Evolutionary conservation across 306 rosid species (phyloP).

Genomic region (Dalbergia oliveri): DNA sequence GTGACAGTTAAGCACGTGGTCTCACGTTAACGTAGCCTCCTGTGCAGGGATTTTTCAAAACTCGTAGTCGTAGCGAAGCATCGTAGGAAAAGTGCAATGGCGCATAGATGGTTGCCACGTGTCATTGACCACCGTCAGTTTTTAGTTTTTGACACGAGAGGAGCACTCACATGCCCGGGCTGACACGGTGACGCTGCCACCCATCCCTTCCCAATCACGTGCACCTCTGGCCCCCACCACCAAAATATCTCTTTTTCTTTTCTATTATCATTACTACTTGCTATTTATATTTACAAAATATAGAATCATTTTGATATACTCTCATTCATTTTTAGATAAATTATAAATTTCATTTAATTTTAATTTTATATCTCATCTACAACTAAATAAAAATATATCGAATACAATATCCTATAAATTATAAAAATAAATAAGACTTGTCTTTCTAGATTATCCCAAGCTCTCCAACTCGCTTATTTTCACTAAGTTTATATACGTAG

Average conservation of each 20-base stretch:
- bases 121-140: conserved; percentile 73
- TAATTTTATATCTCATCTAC: too few species aligned
- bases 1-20: conserved; percentile 68
- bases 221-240: conserved; percentile 53
- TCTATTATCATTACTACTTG: too few species aligned
- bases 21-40: conserved; percentile 51
- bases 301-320: too few species aligned
- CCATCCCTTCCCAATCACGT: conserved; percentile 64
- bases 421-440: too few species aligned
- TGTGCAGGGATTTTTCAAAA: background rate
- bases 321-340: too few species aligned
- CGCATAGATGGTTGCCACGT: conserved; percentile 58
- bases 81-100: conserved; percentile 37
- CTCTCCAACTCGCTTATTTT: too few species aligned
- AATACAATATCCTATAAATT: too few species aligned
- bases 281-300: too few species aligned
- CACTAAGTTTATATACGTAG: too few species aligned
- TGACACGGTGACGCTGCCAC: conserved; percentile 56
- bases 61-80: conserved; percentile 33
- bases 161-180: conserved; percentile 66
- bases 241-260: background rate
- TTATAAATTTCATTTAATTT: too few species aligned
- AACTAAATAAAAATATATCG: too few species aligned
- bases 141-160: conserved; percentile 65
- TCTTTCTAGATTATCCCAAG: too few species aligned